Evolutionary conservation across 768 basidiomycete species (phyloP).

Genomic region (Cystofilobasidium bisporidii): DNA sequence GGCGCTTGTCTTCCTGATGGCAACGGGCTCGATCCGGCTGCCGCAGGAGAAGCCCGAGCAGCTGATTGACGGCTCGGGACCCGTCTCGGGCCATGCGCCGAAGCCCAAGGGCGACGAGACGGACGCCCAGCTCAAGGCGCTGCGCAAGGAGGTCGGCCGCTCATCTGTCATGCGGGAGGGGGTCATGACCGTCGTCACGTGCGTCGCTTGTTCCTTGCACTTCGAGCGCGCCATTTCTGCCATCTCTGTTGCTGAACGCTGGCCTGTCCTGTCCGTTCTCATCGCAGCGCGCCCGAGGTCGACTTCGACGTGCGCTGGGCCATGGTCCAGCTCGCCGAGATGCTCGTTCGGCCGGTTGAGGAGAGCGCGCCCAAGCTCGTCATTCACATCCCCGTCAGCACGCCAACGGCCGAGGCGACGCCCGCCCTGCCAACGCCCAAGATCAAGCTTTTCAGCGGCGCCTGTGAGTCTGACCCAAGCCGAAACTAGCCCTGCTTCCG

Average conservation of each 20-base stretch:
- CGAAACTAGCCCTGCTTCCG: constrained; percentile 2
- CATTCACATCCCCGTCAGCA: constrained; percentile 60
- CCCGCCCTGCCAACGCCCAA: constrained; percentile 46
- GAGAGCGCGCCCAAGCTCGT: constrained; percentile 80
- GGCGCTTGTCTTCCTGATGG: constrained; percentile 71
- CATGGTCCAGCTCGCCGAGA: constrained; percentile 79
- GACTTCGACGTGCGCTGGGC: constrained; percentile 88
- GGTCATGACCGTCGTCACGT: constrained; percentile 75
- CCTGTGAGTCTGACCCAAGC: background rate
- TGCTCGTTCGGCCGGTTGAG: constrained; percentile 69
- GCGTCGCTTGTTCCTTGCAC: constrained; percentile 39
- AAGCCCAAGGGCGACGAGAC: constrained; percentile 57
- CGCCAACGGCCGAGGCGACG: constrained; percentile 52
- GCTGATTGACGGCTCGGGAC: constrained; percentile 70
- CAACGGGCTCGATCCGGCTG: constrained; percentile 81
- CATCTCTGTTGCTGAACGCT: too few species aligned
- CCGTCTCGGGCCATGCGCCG: background rate
- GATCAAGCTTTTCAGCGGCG: constrained; percentile 48
- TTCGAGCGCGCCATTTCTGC: too few species aligned
- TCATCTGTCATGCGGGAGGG: constrained; percentile 59
- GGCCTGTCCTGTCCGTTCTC: background rate
- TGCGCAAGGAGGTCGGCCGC: constrained; percentile 81
- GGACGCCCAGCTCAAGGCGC: constrained; percentile 71
- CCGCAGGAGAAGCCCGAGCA: constrained; percentile 54
- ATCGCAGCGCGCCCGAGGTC: constrained; percentile 47